Evolutionary conservation across 1,139 yeast species (phyloP).

Genomic region (Blastobotrys petasosporus): DNA sequence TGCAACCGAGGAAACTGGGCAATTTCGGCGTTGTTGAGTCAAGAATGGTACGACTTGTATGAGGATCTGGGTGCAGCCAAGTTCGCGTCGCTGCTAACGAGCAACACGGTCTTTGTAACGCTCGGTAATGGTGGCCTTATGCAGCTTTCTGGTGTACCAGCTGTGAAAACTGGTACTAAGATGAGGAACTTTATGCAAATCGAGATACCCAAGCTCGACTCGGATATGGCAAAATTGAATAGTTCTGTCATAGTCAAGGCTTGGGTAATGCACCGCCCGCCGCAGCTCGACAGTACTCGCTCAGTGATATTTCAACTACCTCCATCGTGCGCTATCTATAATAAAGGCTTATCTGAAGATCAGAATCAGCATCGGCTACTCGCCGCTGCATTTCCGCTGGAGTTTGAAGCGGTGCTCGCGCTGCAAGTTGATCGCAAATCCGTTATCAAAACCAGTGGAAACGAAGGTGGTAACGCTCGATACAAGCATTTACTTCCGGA

Average conservation of each 20-base stretch:
- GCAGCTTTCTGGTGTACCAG: too few species aligned
- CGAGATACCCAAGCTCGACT: not conserved
- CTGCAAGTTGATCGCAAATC: not conserved
- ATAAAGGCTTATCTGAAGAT: too few species aligned
- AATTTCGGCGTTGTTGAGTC: not conserved
- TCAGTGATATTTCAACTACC: not conserved
- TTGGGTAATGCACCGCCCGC: conserved; percentile 1
- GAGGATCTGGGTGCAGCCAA: too few species aligned
- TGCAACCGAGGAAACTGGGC: not conserved
- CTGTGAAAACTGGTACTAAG: too few species aligned
- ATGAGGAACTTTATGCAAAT: too few species aligned
- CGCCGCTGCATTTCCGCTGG: conserved; percentile 3
- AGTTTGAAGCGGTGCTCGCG: not conserved
- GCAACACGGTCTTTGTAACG: too few species aligned
- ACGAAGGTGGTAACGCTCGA: not conserved
- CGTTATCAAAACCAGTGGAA: not conserved
- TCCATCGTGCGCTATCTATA: too few species aligned
- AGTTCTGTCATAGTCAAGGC: not conserved
- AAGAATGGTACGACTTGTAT: not conserved
- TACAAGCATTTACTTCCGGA: not conserved
- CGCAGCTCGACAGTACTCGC: conserved; percentile 1
- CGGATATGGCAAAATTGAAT: too few species aligned
- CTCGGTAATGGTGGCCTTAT: too few species aligned
- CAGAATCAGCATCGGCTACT: too few species aligned
- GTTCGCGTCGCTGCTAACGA: too few species aligned